Evolutionary conservation across 2,329 filamentous ascomycete genomes (phyloP), one percentile per base, ranked within the genome.

Genomic region (Diaporthe sp.): DNA sequence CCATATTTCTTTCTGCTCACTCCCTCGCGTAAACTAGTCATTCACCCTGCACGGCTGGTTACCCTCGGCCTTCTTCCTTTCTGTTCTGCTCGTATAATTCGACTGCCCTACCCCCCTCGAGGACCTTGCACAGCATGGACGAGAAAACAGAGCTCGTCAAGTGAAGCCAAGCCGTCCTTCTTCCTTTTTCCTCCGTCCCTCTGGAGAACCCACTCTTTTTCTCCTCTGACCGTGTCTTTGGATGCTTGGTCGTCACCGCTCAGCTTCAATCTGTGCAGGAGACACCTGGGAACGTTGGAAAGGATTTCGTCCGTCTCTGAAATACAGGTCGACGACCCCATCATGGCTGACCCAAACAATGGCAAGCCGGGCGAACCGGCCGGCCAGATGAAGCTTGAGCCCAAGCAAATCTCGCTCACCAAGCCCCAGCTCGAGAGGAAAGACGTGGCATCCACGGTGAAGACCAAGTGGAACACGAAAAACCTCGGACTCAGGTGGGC

Each of bases 401-500:
- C 69, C 57, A 69, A 69, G 40, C n/a, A 70, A 15, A 38, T 76
- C 2, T 57, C 72, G 9, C 71, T 71, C 13, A n/a, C 74, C 19
- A 58, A 71, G 12, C 9, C 74, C 30, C 42, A 69, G 4, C 35
- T 66, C 64, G 74, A 50, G 64, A 58, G 35, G 40, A 42, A 42
- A 42, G 74, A 74, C 15, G 42, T 33, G 50, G 72, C 47, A 19
- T 13, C 50, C 33, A 71, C 55, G 22, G 38, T 42, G 25, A 58
- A 70, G 35, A 67, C 42, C 35, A 78, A 78, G 83, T 96, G 94
- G 93, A 97, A 97, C 82, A 96, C 94, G 33, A 89, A 91, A 77
- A 92, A 94, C 78, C 83, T 97, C 72, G 89, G 89, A 19, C 82
- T 89, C 77, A 89, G 95, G 70, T 81, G 97, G 17, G 90, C 87